Evolutionary conservation across 225 moss, liverwort and hornwort species (phyloP).

Genomic region (Straminergon stramineum): DNA sequence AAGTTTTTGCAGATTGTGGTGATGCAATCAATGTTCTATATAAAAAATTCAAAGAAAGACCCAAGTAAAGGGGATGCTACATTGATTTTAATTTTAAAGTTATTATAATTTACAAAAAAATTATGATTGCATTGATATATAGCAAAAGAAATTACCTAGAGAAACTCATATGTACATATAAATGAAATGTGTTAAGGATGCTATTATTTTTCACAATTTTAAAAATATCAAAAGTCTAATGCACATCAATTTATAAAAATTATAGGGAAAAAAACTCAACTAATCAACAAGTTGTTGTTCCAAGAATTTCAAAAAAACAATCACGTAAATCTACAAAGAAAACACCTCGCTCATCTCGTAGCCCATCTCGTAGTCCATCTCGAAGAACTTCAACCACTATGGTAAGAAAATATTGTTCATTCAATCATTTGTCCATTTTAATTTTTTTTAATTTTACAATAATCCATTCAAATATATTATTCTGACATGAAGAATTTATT

Average conservation of each 20-base stretch:
- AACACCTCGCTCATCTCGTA: conserved; percentile 1
- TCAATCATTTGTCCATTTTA: neutral
- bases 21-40: conserved; percentile 64
- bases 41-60: conserved; percentile 66
- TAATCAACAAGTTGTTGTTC: neutral
- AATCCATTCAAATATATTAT: too few relatives aligned
- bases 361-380: neutral
- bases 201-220: too few relatives aligned
- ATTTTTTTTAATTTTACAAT: neutral
- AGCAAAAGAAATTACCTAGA: too few relatives aligned
- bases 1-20: conserved; percentile 59
- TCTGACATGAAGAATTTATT: too few relatives aligned
- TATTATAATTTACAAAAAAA: neutral
- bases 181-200: neutral
- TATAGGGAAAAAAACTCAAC: neutral
- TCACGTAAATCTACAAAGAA: neutral
- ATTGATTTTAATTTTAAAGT: neutral
- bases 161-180: neutral
- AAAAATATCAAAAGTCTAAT: neutral
- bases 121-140: too few relatives aligned
- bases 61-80: conserved; percentile 19
- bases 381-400: neutral
- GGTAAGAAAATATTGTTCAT: neutral
- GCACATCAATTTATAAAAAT: neutral
- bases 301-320: neutral